Base-by-base conservation (phyloP, 768 basidiomycete species). In the Porphyrellus cyaneotinctus region DNA sequence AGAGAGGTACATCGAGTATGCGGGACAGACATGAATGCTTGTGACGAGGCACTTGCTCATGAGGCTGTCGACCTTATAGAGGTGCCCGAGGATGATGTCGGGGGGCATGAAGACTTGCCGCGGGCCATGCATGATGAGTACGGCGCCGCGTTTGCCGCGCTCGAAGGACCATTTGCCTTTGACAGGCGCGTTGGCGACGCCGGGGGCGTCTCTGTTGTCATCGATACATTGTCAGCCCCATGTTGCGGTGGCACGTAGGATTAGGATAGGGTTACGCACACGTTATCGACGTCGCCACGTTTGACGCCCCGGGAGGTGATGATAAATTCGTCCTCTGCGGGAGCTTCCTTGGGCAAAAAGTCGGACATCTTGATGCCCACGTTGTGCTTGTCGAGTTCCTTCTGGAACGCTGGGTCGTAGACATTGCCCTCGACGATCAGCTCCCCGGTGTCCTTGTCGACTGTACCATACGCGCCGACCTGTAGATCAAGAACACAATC, bases 391-490 rank as follows among this genome's bases (percentile, higher is more conserved):
- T 59, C 46, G 12, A 72, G 24, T 9, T 57, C 55, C 2, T 44
- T 20, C 20, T 64, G 65, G 14, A 57, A 62, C 1, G 51, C 39
- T 0, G 56, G 33, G 13, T 71, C 68, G 17, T 73, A 73, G 45
- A 73, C 60, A 30, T 70, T 73, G 4, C 72, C 72, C 24, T 73
- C 66, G 15, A 60, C 58, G 6, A 60, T 51, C n/a, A 74, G 56
- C 22, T 62, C 46, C 4, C 73, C 73, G 0, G 64, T 67, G 7
- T 64, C 60, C 33, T 47, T 61, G 38, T 74, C 60, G 39, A 74
- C 30, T 15, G 33, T 58, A 20, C 73, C 72, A 49, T 71, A 74
- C n/a, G 68, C 49, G 24, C 72, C 72, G 13, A 73, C 69, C 72
- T 73, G 43, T 10, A 10, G 14, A 39, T 10, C 38, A 22, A 42